Evolutionary conservation across 305 asterid species (phyloP), one percentile per base, ranked within the genome.

Genomic region (Fraxinus greggii): DNA sequence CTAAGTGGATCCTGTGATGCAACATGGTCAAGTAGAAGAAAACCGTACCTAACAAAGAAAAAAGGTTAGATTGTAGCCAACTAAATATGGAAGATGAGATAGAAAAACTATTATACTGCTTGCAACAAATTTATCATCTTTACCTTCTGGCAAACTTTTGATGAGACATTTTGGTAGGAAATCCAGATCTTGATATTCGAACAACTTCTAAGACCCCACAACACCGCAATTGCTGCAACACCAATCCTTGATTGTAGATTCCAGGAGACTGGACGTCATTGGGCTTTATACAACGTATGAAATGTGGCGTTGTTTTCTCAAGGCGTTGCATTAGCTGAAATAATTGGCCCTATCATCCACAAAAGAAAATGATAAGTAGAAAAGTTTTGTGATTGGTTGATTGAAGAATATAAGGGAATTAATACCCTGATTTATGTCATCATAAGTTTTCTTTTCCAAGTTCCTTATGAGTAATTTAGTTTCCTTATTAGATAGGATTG

Each of bases 151-250:
- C 95, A 80, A 97, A 97, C 89, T 97, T 97, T 82, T 95, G 97
- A 90, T 97, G 99, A 9, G 97, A 87, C 98, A 97, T 93, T 86
- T 98, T 91, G 70, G 98, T 95, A 24, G 99, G 99, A 85, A 93
- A 97, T 51, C 99, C 99, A 69, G 98, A 93, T 90, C 99, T 94
- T 54, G 99, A 97, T 91, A 97, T 97, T 85, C 99, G 92, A 81
- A 97, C 99, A 79, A 97, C 99, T 88, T 97, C 99, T 75, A 97
- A 83, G 82, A 97, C 98, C 82, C 99, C 99, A 88, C 99, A 97
- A 87, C 98, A 97, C 83, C 97, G 90, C 32, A 97, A 88, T 86
- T 97, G 99, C 85, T 95, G 98, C 86, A 97, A 87, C 61, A 97
- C 97, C 81, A 97, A 92, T 54, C 91, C 93, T 88, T 97, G 98